Evolutionary conservation across 805 yeast species (phyloP), one percentile per base, ranked within the genome.

Genomic region (Wickerhamiella dianesei): DNA sequence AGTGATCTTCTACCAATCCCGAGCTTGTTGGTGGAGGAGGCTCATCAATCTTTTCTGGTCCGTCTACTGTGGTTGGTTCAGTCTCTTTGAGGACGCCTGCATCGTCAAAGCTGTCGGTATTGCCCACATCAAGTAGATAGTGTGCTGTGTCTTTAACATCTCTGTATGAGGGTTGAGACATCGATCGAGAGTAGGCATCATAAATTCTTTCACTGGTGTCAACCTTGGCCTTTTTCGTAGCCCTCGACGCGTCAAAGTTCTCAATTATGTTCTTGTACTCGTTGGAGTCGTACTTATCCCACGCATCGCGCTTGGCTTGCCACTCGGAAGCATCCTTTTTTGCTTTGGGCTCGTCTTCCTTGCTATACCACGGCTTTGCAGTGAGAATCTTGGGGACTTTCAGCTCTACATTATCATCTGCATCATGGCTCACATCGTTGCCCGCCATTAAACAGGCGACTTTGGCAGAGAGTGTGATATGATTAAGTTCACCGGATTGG

Each of bases 231-330:
- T 21, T 18, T 22, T 39, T 39, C 18, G 14, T 19, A 9, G 21
- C 16, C 25, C 17, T 21, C 25, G 21, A 12, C 9, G 6, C 41
- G 6, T 39, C 41, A 22, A 39, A 39, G 8, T 39, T 39, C 16
- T 39, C 41, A 5, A 39, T 20, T 5, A 39, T 18, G 5, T 12
- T n/a, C 17, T 20, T 17, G 25, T 39, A 39, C 8, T 39, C 16
- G 16, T n/a, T 14, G 17, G 41, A 19, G 16, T 39, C 41, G 25
- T 39, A 39, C 5, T 21, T 20, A 5, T 12, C 41, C 41, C 41
- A 39, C 21, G 41, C 41, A 19, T 39, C 41, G 6, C 41, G 21
- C 25, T 39, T 39, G 6, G 41, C 41, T n/a, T 39, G 41, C 41
- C 41, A 39, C 25, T 39, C 20, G 6, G 41, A 39, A 6, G 14